Evolutionary conservation across 169 alveolate species (phyloP).

Genomic region (Plasmodium chabaudi): DNA sequence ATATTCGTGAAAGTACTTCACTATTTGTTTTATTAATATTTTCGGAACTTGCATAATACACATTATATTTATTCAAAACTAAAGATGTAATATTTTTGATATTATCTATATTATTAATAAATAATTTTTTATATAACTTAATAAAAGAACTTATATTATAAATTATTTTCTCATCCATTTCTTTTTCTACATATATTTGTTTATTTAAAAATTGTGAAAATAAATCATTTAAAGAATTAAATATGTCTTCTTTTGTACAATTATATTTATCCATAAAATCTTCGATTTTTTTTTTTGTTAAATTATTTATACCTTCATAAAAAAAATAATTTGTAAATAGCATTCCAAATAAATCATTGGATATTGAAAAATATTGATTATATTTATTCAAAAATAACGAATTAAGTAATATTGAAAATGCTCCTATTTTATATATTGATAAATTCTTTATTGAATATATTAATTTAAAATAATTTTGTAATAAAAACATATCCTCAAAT

Average conservation of each 20-base stretch:
- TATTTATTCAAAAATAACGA: slow-evolving; percentile 35
- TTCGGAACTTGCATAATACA: slow-evolving; percentile 4
- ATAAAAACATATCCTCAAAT: slow-evolving; percentile 10
- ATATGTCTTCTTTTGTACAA: slow-evolving; percentile 44
- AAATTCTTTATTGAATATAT: slow-evolving; percentile 23
- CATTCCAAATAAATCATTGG: slow-evolving; percentile 29
- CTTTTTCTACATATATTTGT: slow-evolving; percentile 39
- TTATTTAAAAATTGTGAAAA: slow-evolving; percentile 24
- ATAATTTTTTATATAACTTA: slow-evolving; percentile 45
- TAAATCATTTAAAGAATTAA: slow-evolving; percentile 44
- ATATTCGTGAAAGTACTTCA: slow-evolving; percentile 24
- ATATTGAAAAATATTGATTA: slow-evolving; percentile 61
- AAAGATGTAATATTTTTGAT: slow-evolving; percentile 22
- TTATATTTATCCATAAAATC: slow-evolving; percentile 56
- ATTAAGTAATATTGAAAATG: slow-evolving; percentile 36
- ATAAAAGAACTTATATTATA: slow-evolving; percentile 17
- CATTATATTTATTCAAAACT: slow-evolving; percentile 40
- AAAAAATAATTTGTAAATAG: slow-evolving; percentile 40
- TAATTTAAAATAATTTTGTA: slow-evolving; percentile 22
- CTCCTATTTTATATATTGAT: slow-evolving; percentile 23
- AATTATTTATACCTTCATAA: slow-evolving; percentile 33
- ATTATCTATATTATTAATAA: slow-evolving; percentile 54
- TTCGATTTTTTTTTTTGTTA: slow-evolving; percentile 30
- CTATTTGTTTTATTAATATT: slow-evolving; percentile 1
- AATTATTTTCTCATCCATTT: slow-evolving; percentile 12